Percentiles rank a stretch among this genome's conserved stretches.
Evolutionary conservation across 768 basidiomycete species (phyloP).

Genomic region (Kwoniella heveanensis): DNA sequence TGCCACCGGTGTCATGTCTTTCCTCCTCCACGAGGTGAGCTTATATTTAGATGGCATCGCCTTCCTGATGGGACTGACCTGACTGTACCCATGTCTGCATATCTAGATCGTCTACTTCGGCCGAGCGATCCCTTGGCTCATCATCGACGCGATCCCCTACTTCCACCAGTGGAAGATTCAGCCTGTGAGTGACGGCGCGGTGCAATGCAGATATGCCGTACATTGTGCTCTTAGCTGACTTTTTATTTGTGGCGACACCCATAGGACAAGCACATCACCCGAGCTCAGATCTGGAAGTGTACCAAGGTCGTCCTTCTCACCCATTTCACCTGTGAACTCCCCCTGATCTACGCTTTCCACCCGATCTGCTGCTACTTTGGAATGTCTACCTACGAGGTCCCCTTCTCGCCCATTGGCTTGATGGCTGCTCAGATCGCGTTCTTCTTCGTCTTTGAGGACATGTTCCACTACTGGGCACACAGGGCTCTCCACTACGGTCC

Average conservation of each 20-base stretch:
- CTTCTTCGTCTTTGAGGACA: slow-evolving; percentile 95
- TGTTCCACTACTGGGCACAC: slow-evolving; percentile 95
- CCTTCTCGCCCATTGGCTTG: slow-evolving; percentile 72
- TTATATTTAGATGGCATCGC: background rate
- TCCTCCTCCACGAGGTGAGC: slow-evolving; percentile 88
- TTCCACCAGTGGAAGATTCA: slow-evolving; percentile 94
- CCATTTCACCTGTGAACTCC: slow-evolving; percentile 93
- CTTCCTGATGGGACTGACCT: no score
- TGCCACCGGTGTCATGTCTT: slow-evolving; percentile 91
- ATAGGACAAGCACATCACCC: slow-evolving; percentile 70
- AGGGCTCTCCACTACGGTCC: slow-evolving; percentile 74
- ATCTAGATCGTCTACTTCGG: slow-evolving; percentile 91
- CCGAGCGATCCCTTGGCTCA: slow-evolving; percentile 86
- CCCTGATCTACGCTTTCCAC: slow-evolving; percentile 88
- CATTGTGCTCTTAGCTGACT: slow-evolving; percentile 14
- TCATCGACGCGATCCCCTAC: slow-evolving; percentile 90
- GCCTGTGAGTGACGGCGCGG: slow-evolving; percentile 58
- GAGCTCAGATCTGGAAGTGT: slow-evolving; percentile 88
- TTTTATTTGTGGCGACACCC: no score
- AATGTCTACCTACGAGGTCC: slow-evolving; percentile 90
- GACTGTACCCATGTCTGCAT: background rate
- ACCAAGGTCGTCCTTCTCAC: slow-evolving; percentile 90
- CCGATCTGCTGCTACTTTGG: slow-evolving; percentile 83
- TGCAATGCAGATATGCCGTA: background rate
- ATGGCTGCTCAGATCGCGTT: slow-evolving; percentile 76